Evolutionary conservation across 2,329 filamentous ascomycete genomes (phyloP).

Genomic region (Aureobasidium uvarum): DNA sequence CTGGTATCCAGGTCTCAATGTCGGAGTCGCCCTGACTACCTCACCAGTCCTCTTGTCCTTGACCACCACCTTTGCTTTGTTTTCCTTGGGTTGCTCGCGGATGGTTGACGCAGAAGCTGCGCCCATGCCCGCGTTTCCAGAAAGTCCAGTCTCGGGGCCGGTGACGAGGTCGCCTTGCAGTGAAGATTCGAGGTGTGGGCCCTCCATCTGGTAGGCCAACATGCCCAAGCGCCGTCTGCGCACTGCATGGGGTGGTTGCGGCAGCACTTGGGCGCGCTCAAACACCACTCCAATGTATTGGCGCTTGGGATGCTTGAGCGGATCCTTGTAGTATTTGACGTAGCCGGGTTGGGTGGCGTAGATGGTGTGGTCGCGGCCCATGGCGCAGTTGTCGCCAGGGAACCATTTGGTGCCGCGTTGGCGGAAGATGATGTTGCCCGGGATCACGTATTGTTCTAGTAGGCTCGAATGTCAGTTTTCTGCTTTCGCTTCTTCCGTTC

Average conservation of each 20-base stretch:
- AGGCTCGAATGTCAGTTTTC: neutral
- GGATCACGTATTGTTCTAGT: constrained; percentile 83
- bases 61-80: constrained; percentile 32
- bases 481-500: neutral
- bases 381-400: constrained; percentile 90
- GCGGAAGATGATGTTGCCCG: constrained; percentile 97
- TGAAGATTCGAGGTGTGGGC: constrained; percentile 17
- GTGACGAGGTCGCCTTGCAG: constrained; percentile 28
- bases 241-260: constrained; percentile 70
- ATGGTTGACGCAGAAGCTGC: constrained; percentile 31
- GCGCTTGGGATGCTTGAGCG: constrained; percentile 73
- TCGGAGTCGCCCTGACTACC: constrained; percentile 38
- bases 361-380: constrained; percentile 96
- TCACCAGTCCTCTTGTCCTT: constrained; percentile 33
- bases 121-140: constrained; percentile 28
- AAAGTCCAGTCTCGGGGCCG: constrained; percentile 26
- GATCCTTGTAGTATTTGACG: constrained; percentile 96
- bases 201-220: constrained; percentile 51
- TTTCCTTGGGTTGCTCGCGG: constrained; percentile 30
- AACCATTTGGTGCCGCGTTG: constrained; percentile 94
- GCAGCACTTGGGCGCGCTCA: constrained; percentile 75
- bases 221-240: constrained; percentile 75
- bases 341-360: constrained; percentile 82
- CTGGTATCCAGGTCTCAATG: constrained; percentile 58
- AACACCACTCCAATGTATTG: constrained; percentile 96